phyloP scores from a whole-genome alignment of 352 stramenopile genomes.

The Phytopythium delawarense region DNA sequence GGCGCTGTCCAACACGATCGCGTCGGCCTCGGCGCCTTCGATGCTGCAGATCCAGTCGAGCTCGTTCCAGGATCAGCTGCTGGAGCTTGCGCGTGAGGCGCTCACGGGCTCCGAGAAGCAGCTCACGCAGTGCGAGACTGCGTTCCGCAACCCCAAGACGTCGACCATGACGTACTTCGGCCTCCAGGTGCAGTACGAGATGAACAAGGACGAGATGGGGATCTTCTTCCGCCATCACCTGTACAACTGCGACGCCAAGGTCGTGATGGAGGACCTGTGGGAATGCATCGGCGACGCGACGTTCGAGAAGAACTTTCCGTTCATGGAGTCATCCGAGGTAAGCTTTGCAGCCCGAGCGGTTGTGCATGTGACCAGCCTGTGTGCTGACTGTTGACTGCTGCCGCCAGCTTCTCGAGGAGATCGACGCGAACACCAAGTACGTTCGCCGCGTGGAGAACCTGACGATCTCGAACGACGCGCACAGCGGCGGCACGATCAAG shows the following conservation, averaged over 20 bases:
- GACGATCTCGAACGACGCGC: conserved; percentile 67
- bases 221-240: conserved; percentile 87
- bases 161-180: conserved; percentile 89
- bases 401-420: conserved; percentile 49
- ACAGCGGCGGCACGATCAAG: conserved; percentile 77
- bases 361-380: neutral
- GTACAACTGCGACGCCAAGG: conserved; percentile 68
- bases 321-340: conserved; percentile 66
- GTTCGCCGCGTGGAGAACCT: conserved; percentile 77
- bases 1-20: conserved; percentile 66
- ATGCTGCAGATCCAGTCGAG: conserved; percentile 72
- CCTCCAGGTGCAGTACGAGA: conserved; percentile 86
- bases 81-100: conserved; percentile 57
- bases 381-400: neutral
- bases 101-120: conserved; percentile 62
- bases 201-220: conserved; percentile 82
- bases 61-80: conserved; percentile 75
- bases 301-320: conserved; percentile 84
- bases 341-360: neutral
- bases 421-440: conserved; percentile 80
- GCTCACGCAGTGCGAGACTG: conserved; percentile 61
- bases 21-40: conserved; percentile 33
- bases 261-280: conserved; percentile 79
- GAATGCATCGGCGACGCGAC: conserved; percentile 53
- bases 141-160: conserved; percentile 80